Conservation (phyloP, 2,329 filamentous ascomycete genomes). For the Colletotrichum eleusines region DNA sequence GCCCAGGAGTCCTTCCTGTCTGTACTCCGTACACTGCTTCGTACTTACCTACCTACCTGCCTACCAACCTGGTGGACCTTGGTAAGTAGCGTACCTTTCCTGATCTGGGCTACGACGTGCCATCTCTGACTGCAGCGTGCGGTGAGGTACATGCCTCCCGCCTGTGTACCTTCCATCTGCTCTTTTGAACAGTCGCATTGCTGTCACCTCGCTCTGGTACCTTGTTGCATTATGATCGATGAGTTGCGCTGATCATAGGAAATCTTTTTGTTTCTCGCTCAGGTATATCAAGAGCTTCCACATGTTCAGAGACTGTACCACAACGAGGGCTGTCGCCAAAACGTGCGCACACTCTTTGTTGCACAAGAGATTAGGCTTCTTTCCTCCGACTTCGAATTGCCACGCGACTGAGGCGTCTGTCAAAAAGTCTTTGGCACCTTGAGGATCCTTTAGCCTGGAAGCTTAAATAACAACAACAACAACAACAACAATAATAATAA, state of each 20-base stretch:
- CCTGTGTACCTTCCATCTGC: neutral
- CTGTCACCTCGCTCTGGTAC: slow-evolving; percentile 7
- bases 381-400: neutral
- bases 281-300: neutral
- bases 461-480: neutral
- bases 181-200: slow-evolving; percentile 3
- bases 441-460: neutral
- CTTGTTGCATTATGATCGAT: neutral
- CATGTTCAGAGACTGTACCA: neutral
- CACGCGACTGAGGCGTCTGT: neutral
- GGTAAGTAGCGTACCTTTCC: neutral
- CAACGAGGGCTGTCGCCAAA: neutral
- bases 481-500: neutral
- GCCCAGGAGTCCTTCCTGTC: neutral
- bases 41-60: neutral
- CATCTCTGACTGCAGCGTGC: neutral
- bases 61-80: too few relatives aligned
- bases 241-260: neutral
- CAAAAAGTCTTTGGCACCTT: neutral
- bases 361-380: too few relatives aligned
- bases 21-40: too few relatives aligned
- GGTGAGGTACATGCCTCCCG: neutral
- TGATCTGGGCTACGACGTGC: neutral
- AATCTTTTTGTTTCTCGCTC: neutral
- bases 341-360: neutral